Evolutionary conservation across 176 grass and related monocot genomes (phyloP).

Genomic region (Phoenix dactylifera): DNA sequence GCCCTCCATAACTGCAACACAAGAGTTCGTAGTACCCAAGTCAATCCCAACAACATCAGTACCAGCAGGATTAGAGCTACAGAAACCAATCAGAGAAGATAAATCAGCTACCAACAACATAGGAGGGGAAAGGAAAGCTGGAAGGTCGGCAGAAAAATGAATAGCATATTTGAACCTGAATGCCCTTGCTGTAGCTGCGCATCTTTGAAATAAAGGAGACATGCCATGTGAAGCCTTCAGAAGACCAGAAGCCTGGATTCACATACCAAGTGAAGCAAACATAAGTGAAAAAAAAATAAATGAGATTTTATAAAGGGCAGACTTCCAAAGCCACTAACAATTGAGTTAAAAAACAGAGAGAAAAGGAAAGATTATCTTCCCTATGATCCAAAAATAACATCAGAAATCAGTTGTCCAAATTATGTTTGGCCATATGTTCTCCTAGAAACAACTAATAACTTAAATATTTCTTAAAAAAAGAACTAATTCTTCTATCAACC

Average conservation of each 20-base stretch:
- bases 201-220: conserved; percentile 40
- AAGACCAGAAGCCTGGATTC: conserved; percentile 32
- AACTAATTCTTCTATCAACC: too few species aligned
- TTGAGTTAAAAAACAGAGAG: too few species aligned
- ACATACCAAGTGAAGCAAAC: neutral
- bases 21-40: conserved; percentile 88
- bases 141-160: neutral
- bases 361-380: too few species aligned
- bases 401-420: too few species aligned
- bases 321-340: too few species aligned
- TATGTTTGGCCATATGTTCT: too few species aligned
- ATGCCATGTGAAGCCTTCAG: conserved; percentile 20
- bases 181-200: conserved; percentile 48
- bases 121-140: neutral
- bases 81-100: conserved; percentile 1
- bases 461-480: too few species aligned
- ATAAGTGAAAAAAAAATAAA: neutral
- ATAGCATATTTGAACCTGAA: conserved; percentile 39
- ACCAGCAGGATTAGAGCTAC: conserved; percentile 58
- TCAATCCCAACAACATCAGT: conserved; percentile 88
- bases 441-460: too few species aligned
- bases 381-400: too few species aligned
- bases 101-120: neutral
- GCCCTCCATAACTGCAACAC: conserved; percentile 85
- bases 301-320: too few species aligned